Evolutionary conservation across 805 yeast genomes (phyloP).

Genomic region (Blastobotrys terrestris): DNA sequence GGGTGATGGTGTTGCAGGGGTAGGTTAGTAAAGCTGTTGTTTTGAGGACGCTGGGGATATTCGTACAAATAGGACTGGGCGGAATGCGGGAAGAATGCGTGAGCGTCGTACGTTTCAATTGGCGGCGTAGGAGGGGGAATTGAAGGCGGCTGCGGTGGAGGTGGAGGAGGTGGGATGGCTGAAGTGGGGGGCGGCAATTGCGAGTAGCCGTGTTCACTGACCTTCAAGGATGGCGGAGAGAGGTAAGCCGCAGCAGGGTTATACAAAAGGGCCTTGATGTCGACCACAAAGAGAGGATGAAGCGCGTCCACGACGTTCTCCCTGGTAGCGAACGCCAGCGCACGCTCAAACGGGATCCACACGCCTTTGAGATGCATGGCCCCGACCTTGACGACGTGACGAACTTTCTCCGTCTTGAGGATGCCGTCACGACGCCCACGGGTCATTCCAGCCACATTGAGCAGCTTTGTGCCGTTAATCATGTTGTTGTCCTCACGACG

Average conservation of each 20-base stretch:
- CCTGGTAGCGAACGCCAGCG: slow-evolving; percentile 71
- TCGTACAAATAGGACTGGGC: not conserved
- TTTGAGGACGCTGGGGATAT: not conserved
- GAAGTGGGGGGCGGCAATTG: not conserved
- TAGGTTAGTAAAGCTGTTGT: not conserved
- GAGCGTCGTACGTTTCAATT: not conserved
- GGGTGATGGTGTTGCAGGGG: not conserved
- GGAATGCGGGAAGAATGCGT: not conserved
- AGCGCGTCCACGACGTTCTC: slow-evolving; percentile 66
- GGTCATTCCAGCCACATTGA: slow-evolving; percentile 83
- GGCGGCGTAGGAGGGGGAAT: not conserved
- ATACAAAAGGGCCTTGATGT: slow-evolving; percentile 46
- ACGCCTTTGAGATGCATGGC: slow-evolving; percentile 86
- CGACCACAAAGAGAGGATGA: slow-evolving; percentile 67
- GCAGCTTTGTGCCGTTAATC: slow-evolving; percentile 78
- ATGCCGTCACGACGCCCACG: slow-evolving; percentile 84
- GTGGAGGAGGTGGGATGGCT: not conserved
- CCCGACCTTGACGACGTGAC: slow-evolving; percentile 81
- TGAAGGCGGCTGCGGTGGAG: not conserved
- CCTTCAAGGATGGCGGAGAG: not conserved
- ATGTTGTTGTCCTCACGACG: slow-evolving; percentile 79
- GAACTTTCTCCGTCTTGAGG: slow-evolving; percentile 64
- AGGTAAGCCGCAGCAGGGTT: slow-evolving; percentile 22
- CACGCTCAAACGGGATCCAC: slow-evolving; percentile 85
- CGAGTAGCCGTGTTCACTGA: too few relatives aligned